Evolutionary conservation across 2,329 filamentous ascomycete genomes (phyloP).

Genomic region (Calonectria pseudoreteaudii): DNA sequence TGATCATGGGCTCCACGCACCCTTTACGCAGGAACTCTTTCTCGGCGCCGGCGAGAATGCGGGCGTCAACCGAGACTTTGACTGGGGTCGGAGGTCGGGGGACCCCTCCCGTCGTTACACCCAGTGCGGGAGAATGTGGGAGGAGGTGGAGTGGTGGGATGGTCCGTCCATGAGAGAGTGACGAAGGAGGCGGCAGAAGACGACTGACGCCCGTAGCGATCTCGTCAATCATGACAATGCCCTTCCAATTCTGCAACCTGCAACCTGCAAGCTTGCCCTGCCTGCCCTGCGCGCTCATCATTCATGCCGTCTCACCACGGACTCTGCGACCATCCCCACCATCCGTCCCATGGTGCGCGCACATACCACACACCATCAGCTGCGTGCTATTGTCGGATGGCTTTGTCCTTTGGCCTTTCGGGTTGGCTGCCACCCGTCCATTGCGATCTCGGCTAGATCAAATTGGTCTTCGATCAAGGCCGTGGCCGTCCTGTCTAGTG

Average conservation of each 20-base stretch:
- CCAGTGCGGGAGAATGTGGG: conserved; percentile 9
- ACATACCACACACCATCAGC: conserved; percentile 17
- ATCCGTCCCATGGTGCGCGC: conserved; percentile 8
- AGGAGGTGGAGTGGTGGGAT: conserved; percentile 10
- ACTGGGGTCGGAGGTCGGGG: conserved; percentile 20
- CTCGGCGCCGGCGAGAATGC: conserved; percentile 23
- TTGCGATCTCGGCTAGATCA: conserved; percentile 42
- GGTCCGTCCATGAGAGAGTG: conserved; percentile 17
- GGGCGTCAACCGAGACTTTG: conserved; percentile 23
- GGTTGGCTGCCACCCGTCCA: conserved; percentile 25
- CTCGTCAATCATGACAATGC: conserved; percentile 20
- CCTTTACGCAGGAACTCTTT: conserved; percentile 40
- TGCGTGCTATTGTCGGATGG: conserved; percentile 21
- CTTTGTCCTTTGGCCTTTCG: conserved; percentile 24
- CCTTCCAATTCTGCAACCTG: not conserved
- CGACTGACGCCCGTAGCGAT: conserved; percentile 23
- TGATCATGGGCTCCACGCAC: conserved; percentile 36
- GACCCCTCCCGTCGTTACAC: conserved; percentile 16
- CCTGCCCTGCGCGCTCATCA: conserved; percentile 18
- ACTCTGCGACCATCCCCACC: conserved; percentile 17
- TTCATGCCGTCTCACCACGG: conserved; percentile 22
- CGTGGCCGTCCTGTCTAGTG: conserved; percentile 16
- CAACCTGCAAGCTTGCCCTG: not conserved
- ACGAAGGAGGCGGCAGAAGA: conserved; percentile 21
- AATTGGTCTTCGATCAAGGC: conserved; percentile 20